Evolutionary conservation across 2,329 filamentous ascomycete species (phyloP).

Genomic region (Arthroderma uncinatum): DNA sequence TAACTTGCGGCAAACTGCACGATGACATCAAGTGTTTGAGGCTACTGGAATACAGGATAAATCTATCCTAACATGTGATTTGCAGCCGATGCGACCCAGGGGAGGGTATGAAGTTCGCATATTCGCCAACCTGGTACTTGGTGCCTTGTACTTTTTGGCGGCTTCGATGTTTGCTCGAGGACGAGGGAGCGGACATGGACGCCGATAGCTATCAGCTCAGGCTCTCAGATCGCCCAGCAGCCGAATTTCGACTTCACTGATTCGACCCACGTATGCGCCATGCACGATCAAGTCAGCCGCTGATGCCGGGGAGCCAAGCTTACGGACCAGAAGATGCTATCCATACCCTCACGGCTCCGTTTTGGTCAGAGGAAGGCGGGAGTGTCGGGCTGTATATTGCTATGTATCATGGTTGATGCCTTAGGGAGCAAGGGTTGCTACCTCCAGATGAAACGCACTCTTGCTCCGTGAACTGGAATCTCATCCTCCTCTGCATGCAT

Average conservation of each 20-base stretch:
- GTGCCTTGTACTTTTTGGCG: not conserved
- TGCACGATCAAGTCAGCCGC: not conserved
- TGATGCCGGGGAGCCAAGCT: not conserved
- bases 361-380: not conserved
- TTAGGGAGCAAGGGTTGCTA: not conserved
- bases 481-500: not conserved
- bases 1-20: not conserved
- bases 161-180: not conserved
- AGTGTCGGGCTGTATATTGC: not conserved
- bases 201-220: not conserved
- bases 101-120: not conserved
- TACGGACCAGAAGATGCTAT: not conserved
- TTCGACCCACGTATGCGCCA: constrained; percentile 1
- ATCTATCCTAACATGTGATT: not conserved
- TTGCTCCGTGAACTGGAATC: not conserved
- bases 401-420: not conserved
- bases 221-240: not conserved
- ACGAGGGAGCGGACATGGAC: not conserved
- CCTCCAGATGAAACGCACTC: not conserved
- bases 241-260: not conserved
- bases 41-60: not conserved
- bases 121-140: not conserved
- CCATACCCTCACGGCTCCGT: not conserved
- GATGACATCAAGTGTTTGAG: not conserved
- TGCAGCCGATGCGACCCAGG: not conserved